A percentile compares a stretch with the other conserved stretches of the same genome.
phyloP scores from a whole-genome alignment of 306 rosid species.

The Ormosia emarginata region DNA sequence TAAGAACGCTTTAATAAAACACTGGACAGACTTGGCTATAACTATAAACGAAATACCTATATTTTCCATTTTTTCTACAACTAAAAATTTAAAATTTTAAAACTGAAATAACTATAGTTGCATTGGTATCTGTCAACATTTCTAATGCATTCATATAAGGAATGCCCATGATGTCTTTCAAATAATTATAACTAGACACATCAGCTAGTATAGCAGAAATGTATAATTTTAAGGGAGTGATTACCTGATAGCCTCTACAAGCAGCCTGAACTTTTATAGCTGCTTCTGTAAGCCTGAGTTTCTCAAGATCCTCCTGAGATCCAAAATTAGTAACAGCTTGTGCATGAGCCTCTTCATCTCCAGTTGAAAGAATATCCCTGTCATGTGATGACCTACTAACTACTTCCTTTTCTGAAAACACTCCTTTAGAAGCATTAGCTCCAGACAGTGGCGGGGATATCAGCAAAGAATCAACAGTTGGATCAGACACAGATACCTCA shows the following conservation, averaged over 20 bases:
- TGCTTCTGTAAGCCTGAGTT: constrained; percentile 44
- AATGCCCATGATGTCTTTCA: neutral
- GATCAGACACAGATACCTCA: constrained; percentile 34
- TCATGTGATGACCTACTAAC: constrained; percentile 33
- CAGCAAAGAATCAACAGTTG: constrained; percentile 39
- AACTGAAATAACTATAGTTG: neutral
- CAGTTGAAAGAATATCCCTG: constrained; percentile 15
- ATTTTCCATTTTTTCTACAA: neutral
- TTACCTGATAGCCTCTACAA: constrained; percentile 70
- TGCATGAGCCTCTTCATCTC: constrained; percentile 16
- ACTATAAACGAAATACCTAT: neutral
- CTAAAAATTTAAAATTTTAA: constrained; percentile 3
- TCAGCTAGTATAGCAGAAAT: neutral
- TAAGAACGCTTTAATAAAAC: neutral
- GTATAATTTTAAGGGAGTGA: neutral
- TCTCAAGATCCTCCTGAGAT: constrained; percentile 39
- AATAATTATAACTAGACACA: neutral
- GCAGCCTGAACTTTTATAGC: constrained; percentile 65
- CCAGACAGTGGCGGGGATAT: constrained; percentile 45
- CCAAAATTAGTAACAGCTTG: constrained; percentile 22
- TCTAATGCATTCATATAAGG: constrained; percentile 1
- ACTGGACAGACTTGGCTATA: neutral
- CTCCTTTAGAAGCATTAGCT: constrained; percentile 28
- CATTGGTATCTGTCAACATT: neutral
- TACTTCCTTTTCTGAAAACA: constrained; percentile 37